Base-by-base conservation (phyloP, 805 yeast genomes). In the Monosporozyma yasuniensis region DNA sequence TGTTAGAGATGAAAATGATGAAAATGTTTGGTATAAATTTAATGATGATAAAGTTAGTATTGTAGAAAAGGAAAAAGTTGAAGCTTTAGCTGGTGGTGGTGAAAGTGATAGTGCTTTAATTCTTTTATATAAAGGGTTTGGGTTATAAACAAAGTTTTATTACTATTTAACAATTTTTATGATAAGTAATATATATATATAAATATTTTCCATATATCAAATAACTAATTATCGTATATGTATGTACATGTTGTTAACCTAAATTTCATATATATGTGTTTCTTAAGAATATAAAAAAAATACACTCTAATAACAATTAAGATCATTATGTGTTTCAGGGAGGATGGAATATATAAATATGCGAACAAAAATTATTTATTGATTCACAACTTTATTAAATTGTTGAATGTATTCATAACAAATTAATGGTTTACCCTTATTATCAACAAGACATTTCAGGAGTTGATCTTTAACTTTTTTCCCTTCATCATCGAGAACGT, bases 71-170 rank as follows among this genome's bases (percentile, higher is more conserved):
- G 93, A 89, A 47, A 87, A 80, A 63, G 81, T 93, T 53, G 96
- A 89, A 66, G 68, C 77, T 50, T 75, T 93, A 56, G 86, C 97
- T 4, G 99, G 99, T 42, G 99, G 99, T 50, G 97, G 98, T 51
- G 99, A 95, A 71, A 81, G 96, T 58, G 99, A 93, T 68, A 82
- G 93, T 61, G 99, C 99, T 2, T 77, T 93, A 66, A 83, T 93
- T 50, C 75, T 91, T 57, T 70, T 93, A 49, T 93, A 93, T 72
- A 84, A 83, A 64, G 95, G 88, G 6, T 78, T 84, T 55, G 95
- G 91, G 18, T 70, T 84, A 56, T 75, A 47, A 41, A 21, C 3
- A 34, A 3, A 1, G 8, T 35, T 37, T 37, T 3, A 4, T 5
- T 22, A 23, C n/a, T 21, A 41, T 22, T 35, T 34, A 19, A 46